phyloP scores from a whole-genome alignment of 805 yeast species.

The Tetrapisispora nanseiensis region DNA sequence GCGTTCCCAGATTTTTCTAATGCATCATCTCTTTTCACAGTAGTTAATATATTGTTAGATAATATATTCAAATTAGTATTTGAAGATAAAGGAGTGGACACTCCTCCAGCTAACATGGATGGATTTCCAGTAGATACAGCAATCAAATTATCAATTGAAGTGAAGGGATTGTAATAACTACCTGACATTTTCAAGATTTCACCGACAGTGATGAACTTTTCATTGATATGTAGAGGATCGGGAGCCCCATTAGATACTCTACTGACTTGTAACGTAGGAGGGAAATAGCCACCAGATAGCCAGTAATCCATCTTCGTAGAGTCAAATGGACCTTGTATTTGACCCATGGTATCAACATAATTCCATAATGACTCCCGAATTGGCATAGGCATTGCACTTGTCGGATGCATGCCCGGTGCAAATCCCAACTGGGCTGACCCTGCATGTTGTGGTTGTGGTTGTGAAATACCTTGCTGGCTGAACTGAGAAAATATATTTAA shows the following conservation, averaged over 20 bases:
- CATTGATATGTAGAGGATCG: conserved; percentile 24
- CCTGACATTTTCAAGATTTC: conserved; percentile 18
- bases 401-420: neutral
- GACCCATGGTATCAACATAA: conserved; percentile 61
- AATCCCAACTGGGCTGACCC: neutral
- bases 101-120: neutral
- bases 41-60: neutral
- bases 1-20: neutral
- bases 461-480: neutral
- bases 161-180: conserved; percentile 18
- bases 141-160: conserved; percentile 2
- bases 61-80: neutral
- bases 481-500: neutral
- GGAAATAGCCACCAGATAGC: conserved; percentile 56
- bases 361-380: conserved; percentile 52
- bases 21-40: neutral
- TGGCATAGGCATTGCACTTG: neutral
- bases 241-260: conserved; percentile 30
- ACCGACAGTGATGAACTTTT: conserved; percentile 18
- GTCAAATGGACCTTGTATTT: conserved; percentile 77
- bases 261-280: conserved; percentile 45
- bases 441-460: neutral
- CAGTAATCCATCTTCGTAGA: conserved; percentile 72
- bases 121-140: neutral
- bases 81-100: neutral